phyloP scores from a whole-genome alignment of 2,329 filamentous ascomycete genomes.

The Ophiosphaerella narmari region DNA sequence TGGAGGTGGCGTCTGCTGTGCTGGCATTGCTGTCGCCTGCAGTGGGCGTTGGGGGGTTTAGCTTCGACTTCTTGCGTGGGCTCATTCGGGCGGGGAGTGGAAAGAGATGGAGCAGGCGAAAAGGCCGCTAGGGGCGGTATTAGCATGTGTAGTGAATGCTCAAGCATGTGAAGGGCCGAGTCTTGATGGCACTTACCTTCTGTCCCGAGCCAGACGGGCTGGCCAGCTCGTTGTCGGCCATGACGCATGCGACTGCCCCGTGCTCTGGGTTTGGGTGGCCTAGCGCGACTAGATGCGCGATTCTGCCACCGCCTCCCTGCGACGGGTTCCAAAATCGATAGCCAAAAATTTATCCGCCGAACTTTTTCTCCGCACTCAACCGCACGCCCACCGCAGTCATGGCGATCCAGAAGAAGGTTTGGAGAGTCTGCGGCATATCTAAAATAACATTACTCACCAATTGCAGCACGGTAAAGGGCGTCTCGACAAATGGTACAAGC shows the following conservation, averaged over 20 bases:
- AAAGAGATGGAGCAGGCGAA: slow-evolving; percentile 16
- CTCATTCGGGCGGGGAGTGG: slow-evolving; percentile 35
- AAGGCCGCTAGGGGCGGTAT: slow-evolving; percentile 21
- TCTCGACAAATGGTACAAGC: slow-evolving; percentile 98
- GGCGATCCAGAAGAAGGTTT: slow-evolving; percentile 92
- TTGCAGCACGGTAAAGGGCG: slow-evolving; percentile 86
- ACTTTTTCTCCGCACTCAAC: slow-evolving; percentile 21
- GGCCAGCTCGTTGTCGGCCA: slow-evolving; percentile 14
- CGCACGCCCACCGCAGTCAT: slow-evolving; percentile 56
- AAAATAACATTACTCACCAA: slow-evolving; percentile 27
- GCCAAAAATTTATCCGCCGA: slow-evolving; percentile 25
- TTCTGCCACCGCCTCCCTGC: slow-evolving; percentile 25
- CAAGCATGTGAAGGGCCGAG: not conserved
- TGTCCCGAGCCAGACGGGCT: slow-evolving; percentile 18
- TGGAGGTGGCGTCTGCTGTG: slow-evolving; percentile 10
- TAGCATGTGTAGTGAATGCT: slow-evolving; percentile 14
- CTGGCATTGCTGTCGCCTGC: slow-evolving; percentile 12
- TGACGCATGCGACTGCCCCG: slow-evolving; percentile 25
- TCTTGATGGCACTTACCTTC: slow-evolving; percentile 19
- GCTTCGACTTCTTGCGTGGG: slow-evolving; percentile 50
- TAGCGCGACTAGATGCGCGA: slow-evolving; percentile 8
- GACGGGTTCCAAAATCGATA: slow-evolving; percentile 2
- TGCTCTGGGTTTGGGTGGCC: not conserved
- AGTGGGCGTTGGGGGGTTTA: slow-evolving; percentile 39
- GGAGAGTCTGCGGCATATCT: not conserved